A percentile compares a stretch with the other conserved stretches of the same genome.
These are phyloP conservation scores for Lotus japonicus DNA, from an alignment of 306 rosid genomes.

Conservation along the genomic window DNA sequence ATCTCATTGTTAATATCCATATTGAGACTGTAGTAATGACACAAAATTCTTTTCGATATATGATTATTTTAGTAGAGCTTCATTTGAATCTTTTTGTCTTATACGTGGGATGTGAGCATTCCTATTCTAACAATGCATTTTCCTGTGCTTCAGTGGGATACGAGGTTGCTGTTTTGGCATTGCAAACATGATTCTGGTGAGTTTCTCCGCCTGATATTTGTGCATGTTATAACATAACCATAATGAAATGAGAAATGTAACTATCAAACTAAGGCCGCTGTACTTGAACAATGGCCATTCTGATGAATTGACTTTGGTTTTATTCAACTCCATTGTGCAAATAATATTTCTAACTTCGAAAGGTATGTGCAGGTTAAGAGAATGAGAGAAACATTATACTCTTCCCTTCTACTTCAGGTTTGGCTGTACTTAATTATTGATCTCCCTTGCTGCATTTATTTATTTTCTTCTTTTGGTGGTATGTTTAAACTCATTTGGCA, in stretches of 20 bases:
- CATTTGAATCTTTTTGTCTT: slow-evolving; percentile 5
- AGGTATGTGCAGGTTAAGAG: slow-evolving; percentile 73
- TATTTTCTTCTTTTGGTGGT: background rate
- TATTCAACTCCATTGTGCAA: background rate
- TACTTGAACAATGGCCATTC: slow-evolving; percentile 5
- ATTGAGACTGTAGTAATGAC: too few species aligned
- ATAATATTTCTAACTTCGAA: background rate
- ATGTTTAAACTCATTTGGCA: slow-evolving; percentile 34
- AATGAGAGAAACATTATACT: slow-evolving; percentile 90
- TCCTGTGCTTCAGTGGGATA: slow-evolving; percentile 71
- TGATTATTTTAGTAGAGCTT: slow-evolving; percentile 6
- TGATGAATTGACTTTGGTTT: background rate
- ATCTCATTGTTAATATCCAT: too few species aligned
- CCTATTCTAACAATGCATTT: slow-evolving; percentile 23
- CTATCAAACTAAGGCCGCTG: background rate
- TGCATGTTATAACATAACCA: background rate
- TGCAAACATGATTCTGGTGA: slow-evolving; percentile 93
- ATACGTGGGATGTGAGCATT: slow-evolving; percentile 19
- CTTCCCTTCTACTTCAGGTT: slow-evolving; percentile 92
- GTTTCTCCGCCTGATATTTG: slow-evolving; percentile 19
- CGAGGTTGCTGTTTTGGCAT: slow-evolving; percentile 92
- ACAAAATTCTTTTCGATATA: background rate
- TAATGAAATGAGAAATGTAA: background rate
- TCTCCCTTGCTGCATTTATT: slow-evolving; percentile 13
- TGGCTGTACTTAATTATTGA: slow-evolving; percentile 15